Percentiles rank a stretch among this genome's conserved stretches.
phyloP scores from a whole-genome alignment of 257 asterid species.

The Buddleja alternifolia region DNA sequence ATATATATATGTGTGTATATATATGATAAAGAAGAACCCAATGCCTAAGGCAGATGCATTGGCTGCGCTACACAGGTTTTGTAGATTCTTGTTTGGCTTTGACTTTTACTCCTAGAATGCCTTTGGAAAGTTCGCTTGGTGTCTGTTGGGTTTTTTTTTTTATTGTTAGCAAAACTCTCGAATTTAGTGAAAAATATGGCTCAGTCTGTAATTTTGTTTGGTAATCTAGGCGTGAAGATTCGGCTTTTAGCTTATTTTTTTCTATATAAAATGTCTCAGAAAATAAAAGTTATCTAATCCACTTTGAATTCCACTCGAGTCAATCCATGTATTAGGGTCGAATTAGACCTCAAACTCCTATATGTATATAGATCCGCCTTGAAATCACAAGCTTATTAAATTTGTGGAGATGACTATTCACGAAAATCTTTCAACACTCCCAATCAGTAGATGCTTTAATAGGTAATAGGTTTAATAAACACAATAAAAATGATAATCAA shows the following conservation, averaged over 20 bases:
- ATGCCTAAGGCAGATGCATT: not conserved
- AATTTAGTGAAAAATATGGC: conserved; percentile 31
- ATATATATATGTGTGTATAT: too few species aligned
- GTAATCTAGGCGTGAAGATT: conserved; percentile 38
- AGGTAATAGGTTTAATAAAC: too few species aligned
- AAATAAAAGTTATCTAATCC: not conserved
- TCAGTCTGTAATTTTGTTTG: conserved; percentile 16
- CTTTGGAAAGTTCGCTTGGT: conserved; percentile 38
- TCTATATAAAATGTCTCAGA: not conserved
- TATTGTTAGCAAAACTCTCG: conserved; percentile 19
- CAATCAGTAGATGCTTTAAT: too few species aligned
- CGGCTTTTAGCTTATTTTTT: conserved; percentile 23
- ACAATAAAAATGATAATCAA: too few species aligned
- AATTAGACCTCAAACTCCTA: too few species aligned
- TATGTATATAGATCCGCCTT: too few species aligned
- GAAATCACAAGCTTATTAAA: too few species aligned
- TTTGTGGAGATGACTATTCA: too few species aligned
- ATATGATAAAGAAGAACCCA: conserved; percentile 3
- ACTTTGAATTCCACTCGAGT: too few species aligned
- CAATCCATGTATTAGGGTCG: too few species aligned
- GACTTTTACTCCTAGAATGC: conserved; percentile 16
- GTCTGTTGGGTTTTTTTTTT: conserved; percentile 25
- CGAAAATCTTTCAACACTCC: too few species aligned
- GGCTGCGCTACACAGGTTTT: not conserved
- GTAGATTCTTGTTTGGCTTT: conserved; percentile 22